Base-by-base conservation (phyloP, 176 grass and related monocot genomes). In the Dactylis glomerata region DNA sequence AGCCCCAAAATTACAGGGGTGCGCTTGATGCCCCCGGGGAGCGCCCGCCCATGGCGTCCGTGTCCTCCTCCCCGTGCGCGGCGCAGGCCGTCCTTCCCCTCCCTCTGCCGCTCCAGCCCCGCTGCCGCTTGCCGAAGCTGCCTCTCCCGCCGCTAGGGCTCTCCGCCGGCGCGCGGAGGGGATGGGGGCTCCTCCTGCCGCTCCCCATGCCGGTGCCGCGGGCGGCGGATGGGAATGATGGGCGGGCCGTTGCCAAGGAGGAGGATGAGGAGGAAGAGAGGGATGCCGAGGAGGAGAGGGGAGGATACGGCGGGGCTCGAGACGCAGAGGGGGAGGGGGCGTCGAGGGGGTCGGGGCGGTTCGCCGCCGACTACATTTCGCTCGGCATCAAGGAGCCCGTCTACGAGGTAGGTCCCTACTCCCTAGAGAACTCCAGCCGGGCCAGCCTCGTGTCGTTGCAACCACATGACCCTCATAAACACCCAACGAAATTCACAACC, bases 321-420 rank as follows among this genome's bases (percentile, higher is more conserved):
- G 82, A 57, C 33, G 57, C 24, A 27, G 87, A 57, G 37, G 46
- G 5, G 44, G 75, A 30, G 88, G 83, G 8, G 40, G 75, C 71
- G 11, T 41, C 14, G 77, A 84, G 37, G 88, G 84, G 16, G 15
- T 86, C 73, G 32, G 78, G 62, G 3, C 68, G 86, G 20, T 78
- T 74, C 84, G 31, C 91, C 33, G 75, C 78, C 19, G 95, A 98
- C 74, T 92, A 90, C 58, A 47, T 89, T 33, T 95, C 95, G 52
- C 95, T 98, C 3, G 91, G 95, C 34, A 87, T 98, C 85, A 95
- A 64, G 88, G 92, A 95, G 56, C 92, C 95, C 22, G 91, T 88
- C n/a, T 98, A 98, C 78, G 95, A 95, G 92, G 95, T 97, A 84
- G 27, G 50, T 27, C 22, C 4, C 44, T 0, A 37, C 42, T 27